Evolutionary conservation across 495 filamentous ascomycete genomes (phyloP).

Genomic region (Bryoglossum gracile): DNA sequence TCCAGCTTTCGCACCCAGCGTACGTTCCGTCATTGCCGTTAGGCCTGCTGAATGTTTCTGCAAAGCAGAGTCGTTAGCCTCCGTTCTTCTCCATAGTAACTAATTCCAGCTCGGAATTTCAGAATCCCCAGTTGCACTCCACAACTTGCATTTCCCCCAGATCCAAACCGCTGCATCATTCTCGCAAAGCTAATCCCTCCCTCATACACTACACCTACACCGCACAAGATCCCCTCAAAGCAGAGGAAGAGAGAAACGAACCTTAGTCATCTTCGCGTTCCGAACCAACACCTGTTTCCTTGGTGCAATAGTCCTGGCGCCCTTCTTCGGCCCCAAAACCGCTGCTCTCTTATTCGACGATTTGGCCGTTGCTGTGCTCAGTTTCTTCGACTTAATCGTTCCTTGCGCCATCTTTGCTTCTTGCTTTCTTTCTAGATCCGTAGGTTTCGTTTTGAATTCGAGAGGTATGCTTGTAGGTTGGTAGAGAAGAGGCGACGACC

Average conservation of each 20-base stretch:
- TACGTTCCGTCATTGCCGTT: conserved; percentile 55
- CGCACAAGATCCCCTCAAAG: no score
- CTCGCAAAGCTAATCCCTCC: no score
- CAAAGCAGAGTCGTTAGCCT: background rate
- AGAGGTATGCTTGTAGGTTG: background rate
- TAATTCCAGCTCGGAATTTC: no score
- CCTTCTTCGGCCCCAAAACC: conserved; percentile 41
- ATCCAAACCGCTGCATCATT: no score
- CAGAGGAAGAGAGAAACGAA: conserved; percentile 26
- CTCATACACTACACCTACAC: no score
- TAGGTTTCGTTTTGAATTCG: background rate
- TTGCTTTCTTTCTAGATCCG: background rate
- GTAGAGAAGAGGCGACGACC: background rate
- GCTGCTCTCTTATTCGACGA: background rate
- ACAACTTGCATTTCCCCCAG: no score
- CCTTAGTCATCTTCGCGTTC: conserved; percentile 56
- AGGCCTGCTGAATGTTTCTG: conserved; percentile 63
- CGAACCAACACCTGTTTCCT: conserved; percentile 56
- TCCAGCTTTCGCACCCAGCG: conserved; percentile 59
- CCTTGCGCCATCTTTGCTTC: conserved; percentile 24
- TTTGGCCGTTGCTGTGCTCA: conserved; percentile 13
- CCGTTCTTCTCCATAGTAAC: background rate
- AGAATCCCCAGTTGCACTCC: no score
- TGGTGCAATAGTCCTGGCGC: conserved; percentile 56
- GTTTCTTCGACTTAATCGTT: conserved; percentile 22